phyloP scores from a whole-genome alignment of 495 filamentous ascomycete species.

The Schizothecium vesticola region DNA sequence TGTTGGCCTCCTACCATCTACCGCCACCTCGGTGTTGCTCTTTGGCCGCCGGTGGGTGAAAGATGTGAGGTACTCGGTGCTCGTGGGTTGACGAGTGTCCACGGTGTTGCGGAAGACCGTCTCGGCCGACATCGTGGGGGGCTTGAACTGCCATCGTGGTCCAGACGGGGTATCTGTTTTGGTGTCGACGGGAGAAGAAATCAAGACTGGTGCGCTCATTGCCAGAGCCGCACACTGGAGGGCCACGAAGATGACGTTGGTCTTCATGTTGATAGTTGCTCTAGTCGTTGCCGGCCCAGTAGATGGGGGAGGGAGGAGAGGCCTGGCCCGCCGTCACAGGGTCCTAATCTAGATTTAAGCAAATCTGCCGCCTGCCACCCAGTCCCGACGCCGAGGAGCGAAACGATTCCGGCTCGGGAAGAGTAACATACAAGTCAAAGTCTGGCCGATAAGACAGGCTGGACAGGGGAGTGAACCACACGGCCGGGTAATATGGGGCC shows the following conservation, averaged over 20 bases:
- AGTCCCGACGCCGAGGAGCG: background rate
- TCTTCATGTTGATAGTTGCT: conserved; percentile 18
- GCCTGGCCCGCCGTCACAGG: background rate
- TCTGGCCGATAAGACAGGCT: background rate
- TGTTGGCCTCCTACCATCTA: background rate
- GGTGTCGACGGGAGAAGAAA: background rate
- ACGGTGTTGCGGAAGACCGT: conserved; percentile 13
- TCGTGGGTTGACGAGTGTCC: conserved; percentile 9
- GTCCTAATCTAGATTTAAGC: background rate
- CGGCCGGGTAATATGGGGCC: background rate
- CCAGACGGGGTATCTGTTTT: background rate
- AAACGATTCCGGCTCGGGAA: background rate
- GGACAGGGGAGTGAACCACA: background rate
- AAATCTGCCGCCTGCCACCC: background rate
- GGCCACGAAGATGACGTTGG: conserved; percentile 11
- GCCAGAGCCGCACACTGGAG: conserved; percentile 17
- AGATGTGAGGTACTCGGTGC: conserved; percentile 17
- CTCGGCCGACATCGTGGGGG: background rate
- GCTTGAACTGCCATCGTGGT: background rate
- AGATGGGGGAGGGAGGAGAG: background rate
- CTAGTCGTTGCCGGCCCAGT: background rate
- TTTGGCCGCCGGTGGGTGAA: background rate
- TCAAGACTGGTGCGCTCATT: conserved; percentile 12
- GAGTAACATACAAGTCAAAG: background rate
- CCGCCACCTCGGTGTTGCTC: background rate